Percentiles rank a stretch among this genome's conserved stretches.
phyloP scores from a whole-genome alignment of 495 filamentous ascomycete genomes.

The Jackrogersella multiformis region DNA sequence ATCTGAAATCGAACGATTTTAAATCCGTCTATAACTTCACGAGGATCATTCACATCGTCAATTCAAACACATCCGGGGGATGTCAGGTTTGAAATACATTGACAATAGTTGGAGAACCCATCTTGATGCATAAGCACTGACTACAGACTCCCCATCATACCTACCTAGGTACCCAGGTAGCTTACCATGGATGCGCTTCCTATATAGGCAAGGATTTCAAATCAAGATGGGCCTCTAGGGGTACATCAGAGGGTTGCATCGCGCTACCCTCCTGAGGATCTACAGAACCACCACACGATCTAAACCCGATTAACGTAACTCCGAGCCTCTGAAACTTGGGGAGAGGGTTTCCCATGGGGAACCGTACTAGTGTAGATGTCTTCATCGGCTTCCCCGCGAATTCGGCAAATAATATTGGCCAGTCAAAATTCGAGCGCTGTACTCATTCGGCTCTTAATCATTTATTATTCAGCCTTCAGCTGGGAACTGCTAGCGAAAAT shows the following conservation, averaged over 20 bases:
- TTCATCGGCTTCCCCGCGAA: conserved; percentile 4
- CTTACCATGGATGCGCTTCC: not conserved
- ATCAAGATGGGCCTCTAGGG: not conserved
- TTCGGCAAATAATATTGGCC: not conserved
- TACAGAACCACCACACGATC: conserved; percentile 15
- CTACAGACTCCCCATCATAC: too few species aligned
- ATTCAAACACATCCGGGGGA: not conserved
- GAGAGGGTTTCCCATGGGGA: conserved; percentile 17
- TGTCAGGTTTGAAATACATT: conserved; percentile 17
- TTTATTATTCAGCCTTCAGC: not conserved
- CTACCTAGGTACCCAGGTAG: not conserved
- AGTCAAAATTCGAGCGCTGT: not conserved
- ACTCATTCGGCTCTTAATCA: not conserved
- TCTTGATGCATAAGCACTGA: conserved; percentile 28
- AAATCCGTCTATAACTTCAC: not conserved
- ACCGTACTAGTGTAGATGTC: not conserved
- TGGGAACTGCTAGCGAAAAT: not conserved
- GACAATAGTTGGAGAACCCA: conserved; percentile 17
- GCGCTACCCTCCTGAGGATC: conserved; percentile 16
- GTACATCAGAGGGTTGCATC: conserved; percentile 29
- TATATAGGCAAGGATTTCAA: conserved; percentile 16
- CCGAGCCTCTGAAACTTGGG: conserved; percentile 25
- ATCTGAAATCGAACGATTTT: conserved; percentile 6
- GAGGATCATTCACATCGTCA: not conserved
- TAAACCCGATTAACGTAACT: conserved; percentile 15